Base-by-base conservation (phyloP, 345 rosid species). In the Populus alba region DNA sequence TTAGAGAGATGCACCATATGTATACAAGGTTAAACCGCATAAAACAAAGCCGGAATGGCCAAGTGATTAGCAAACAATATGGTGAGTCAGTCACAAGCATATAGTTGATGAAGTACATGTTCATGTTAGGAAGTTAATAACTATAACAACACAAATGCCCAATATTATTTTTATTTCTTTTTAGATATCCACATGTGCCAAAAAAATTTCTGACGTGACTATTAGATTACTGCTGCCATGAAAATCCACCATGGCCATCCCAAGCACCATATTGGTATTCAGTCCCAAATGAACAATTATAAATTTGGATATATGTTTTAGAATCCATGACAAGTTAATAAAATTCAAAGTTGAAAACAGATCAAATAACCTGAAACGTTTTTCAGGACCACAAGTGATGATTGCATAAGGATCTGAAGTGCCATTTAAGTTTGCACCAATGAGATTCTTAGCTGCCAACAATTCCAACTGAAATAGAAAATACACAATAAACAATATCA, bases 351-450 rank as follows among this genome's bases (percentile, higher is more conserved):
- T 17, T n/a, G 25, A 62, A 41, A 78, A 70, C 41, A 73, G 59
- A 75, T 68, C 55, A 83, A 85, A 80, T 70, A 81, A 97, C 99
- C 97, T 97, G 91, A 97, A 97, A 78, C 93, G 83, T 85, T 92
- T 97, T 83, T 92, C 97, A 79, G 97, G 86, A 86, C 94, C 97
- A 88, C 97, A 94, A 81, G 95, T 91, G 65, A 97, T 91, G 88
- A 97, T 90, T 75, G 98, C 95, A 85, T 97, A 97, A 83, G 97
- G 98, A 87, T 97, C 99, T 77, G 98, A 97, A 11, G 97, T 90
- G 80, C 98, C 98, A 87, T 94, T 97, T 85, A 94, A 85, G 82
- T 97, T 97, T 27, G 98, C 98, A 83, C 94, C 93, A 75, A 94
- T 88, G 25, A 97, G 94, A 91, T 96, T 96, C 90, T 94, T 94